Evolutionary conservation across 2,329 filamentous ascomycete species (phyloP), one percentile per base, ranked within the genome.

Genomic region (Penicillium brasilianum): DNA sequence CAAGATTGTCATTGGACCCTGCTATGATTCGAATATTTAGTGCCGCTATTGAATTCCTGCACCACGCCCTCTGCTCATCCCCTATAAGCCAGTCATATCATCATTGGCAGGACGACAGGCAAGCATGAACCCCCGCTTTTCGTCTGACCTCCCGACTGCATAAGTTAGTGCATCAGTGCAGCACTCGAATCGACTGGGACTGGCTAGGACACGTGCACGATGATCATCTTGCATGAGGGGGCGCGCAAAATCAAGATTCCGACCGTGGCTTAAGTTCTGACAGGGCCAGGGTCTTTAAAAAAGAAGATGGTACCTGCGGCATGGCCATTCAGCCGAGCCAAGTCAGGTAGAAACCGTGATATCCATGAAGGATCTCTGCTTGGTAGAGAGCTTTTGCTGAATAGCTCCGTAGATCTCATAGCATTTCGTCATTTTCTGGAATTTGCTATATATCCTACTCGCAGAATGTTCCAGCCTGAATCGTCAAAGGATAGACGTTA

Each of bases 1-100:
- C 32, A 34, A 60, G 51, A 59, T 63, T 68, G 57, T 68, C 61
- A 67, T 64, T 66, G 44, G 22, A 56, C 20, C 20, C 9, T 48
- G 44, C 25, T 16, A 30, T 8, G 16, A 13, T 7, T 46, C 20
- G 7, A 30, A 30, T 28, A 4, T 28, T 30, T 28, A 3, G 25
- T 28, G 4, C 14, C 16, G 22, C 22, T 46, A 16, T 6, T 25
- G 41, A 11, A 28, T 16, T 25, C 3, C 16, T 46, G 36, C 44
- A 55, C 22, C 39, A 22, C 34, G 32, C 16, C 28, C 44, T 18
- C 13, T 49, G 20, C 20, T 10, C 20, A 32, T 36, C 34, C 22
- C 4, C 28, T 39, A 7, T 20, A 6, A 46, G 34, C 59, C 34
- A 61, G 39, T 53, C 34, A 60, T 46, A 48, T 52, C 55, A 43